phyloP scores from a whole-genome alignment of 73 alveolate species.

The Paramecium bursaria region DNA sequence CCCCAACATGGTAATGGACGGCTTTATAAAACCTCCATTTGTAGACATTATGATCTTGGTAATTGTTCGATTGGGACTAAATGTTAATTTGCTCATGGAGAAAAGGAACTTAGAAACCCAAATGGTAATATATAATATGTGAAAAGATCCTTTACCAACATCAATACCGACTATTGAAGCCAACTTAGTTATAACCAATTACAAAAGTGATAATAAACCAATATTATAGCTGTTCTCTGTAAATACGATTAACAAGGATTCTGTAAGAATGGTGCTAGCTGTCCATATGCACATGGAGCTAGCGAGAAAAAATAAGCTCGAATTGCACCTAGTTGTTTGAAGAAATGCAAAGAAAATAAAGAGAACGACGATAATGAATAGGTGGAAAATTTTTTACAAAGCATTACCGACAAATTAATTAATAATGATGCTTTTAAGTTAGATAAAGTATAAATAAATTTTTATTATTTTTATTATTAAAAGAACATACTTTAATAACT shows the following conservation, averaged over 20 bases:
- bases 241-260: slow-evolving; percentile 64
- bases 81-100: slow-evolving; percentile 73
- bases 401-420: slow-evolving; percentile 51
- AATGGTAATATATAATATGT: slow-evolving; percentile 34
- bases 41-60: slow-evolving; percentile 71
- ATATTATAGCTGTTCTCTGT: slow-evolving; percentile 56
- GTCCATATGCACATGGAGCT: slow-evolving; percentile 72
- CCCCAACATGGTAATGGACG: slow-evolving; percentile 65
- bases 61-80: slow-evolving; percentile 71
- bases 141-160: slow-evolving; percentile 34
- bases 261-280: slow-evolving; percentile 64
- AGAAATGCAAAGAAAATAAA: slow-evolving; percentile 5
- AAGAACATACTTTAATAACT: slow-evolving; percentile 6
- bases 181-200: slow-evolving; percentile 37
- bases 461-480: too few species aligned
- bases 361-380: slow-evolving; percentile 54
- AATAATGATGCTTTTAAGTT: slow-evolving; percentile 32
- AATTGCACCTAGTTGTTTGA: slow-evolving; percentile 38
- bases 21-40: slow-evolving; percentile 67
- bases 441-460: slow-evolving; percentile 29
- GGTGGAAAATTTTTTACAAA: slow-evolving; percentile 9
- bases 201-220: slow-evolving; percentile 13
- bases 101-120: slow-evolving; percentile 62
- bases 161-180: slow-evolving; percentile 52
- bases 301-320: slow-evolving; percentile 47